Conservation (phyloP, 495 filamentous ascomycete genomes). For the Annulohypoxylon nitens region DNA sequence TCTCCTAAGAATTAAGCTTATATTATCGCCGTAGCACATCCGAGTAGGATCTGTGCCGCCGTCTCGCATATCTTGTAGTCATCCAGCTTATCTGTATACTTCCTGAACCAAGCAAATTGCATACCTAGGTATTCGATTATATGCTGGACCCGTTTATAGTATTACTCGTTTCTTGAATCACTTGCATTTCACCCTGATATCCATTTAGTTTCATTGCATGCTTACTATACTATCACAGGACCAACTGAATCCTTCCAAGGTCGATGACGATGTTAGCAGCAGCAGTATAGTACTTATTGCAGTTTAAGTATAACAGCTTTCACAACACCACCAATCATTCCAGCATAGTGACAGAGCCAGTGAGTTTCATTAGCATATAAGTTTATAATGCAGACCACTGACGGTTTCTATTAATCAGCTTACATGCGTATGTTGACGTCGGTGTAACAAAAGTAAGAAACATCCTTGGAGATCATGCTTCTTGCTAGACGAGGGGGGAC, state of each 20-base stretch:
- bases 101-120: not conserved
- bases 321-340: not conserved
- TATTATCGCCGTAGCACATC: not conserved
- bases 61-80: not conserved
- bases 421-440: not conserved
- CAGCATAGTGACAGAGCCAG: not conserved
- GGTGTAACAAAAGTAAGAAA: not conserved
- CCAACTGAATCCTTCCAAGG: not conserved
- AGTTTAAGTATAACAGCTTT: not conserved
- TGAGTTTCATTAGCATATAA: not conserved
- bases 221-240: constrained; percentile 9
- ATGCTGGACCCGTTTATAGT: not conserved
- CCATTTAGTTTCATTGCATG: not conserved
- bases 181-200: not conserved
- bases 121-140: not conserved
- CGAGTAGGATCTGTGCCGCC: constrained; percentile 1
- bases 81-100: not conserved
- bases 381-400: not conserved
- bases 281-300: not conserved
- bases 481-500: not conserved
- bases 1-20: constrained; percentile 15
- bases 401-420: not conserved
- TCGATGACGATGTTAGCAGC: too few relatives aligned
- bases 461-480: not conserved
- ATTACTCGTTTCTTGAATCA: not conserved